These are phyloP conservation scores for Zymoseptoria brevis DNA, from an alignment of 2,329 filamentous ascomycete species.

Conservation along the genomic window DNA sequence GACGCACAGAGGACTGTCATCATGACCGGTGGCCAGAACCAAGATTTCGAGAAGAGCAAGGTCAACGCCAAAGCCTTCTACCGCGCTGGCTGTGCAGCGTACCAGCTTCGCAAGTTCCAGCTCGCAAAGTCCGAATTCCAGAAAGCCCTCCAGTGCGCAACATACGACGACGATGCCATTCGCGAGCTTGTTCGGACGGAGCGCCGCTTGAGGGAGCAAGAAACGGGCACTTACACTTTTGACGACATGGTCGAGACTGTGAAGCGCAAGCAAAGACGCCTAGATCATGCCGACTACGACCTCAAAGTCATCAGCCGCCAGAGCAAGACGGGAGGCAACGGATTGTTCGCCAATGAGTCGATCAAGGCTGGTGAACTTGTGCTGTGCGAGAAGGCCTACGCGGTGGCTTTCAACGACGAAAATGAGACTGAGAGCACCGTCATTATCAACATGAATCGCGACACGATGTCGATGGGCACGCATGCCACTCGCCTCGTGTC, in stretches of 20 bases:
- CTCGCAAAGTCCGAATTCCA: conserved; percentile 7
- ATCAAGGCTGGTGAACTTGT: conserved; percentile 36
- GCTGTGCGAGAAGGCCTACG: conserved; percentile 31
- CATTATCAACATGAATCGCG: conserved; percentile 11
- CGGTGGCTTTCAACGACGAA: conserved; percentile 7
- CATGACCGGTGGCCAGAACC: neutral
- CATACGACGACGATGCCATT: conserved; percentile 10
- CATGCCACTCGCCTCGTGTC: conserved; percentile 8
- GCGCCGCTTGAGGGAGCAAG: conserved; percentile 15
- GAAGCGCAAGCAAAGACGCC: neutral
- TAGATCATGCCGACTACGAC: conserved; percentile 19
- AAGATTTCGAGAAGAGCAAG: neutral
- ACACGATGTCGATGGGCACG: conserved; percentile 7
- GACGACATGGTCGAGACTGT: conserved; percentile 7
- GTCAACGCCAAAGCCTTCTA: conserved; percentile 18
- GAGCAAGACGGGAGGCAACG: conserved; percentile 31
- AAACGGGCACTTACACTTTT: conserved; percentile 19
- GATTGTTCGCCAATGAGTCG: conserved; percentile 36
- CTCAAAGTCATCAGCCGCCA: conserved; percentile 8
- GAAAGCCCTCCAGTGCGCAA: conserved; percentile 5
- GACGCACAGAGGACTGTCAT: conserved; percentile 14
- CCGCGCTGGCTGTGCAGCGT: conserved; percentile 20
- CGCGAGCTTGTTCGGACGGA: conserved; percentile 6
- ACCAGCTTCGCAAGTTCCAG: conserved; percentile 16
- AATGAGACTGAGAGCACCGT: neutral